phyloP scores from a whole-genome alignment of 495 filamentous ascomycete species.

The Trichoderma reesei region DNA sequence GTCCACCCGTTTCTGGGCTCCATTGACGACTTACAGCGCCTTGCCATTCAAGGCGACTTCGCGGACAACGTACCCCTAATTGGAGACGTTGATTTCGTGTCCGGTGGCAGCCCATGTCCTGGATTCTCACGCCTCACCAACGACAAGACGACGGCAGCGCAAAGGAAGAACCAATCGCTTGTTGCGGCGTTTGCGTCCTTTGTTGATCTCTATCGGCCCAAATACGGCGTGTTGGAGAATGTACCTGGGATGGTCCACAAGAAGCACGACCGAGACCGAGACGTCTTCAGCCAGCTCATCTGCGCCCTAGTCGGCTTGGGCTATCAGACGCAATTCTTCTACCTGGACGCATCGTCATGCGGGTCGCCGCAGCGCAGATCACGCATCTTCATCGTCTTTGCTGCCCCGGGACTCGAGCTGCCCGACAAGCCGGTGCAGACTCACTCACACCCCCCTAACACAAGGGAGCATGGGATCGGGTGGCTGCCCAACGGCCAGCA shows the following conservation, averaged over 20 bases:
- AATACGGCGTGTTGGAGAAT: slow-evolving; percentile 66
- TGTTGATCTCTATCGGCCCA: slow-evolving; percentile 62
- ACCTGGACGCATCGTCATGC: slow-evolving; percentile 58
- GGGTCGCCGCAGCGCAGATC: slow-evolving; percentile 52
- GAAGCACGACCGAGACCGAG: slow-evolving; percentile 32
- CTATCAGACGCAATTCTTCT: slow-evolving; percentile 56
- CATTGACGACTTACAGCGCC: slow-evolving; percentile 54
- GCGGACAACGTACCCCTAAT: slow-evolving; percentile 36
- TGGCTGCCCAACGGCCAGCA: slow-evolving; percentile 47
- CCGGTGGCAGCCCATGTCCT: slow-evolving; percentile 63
- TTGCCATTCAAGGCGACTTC: slow-evolving; percentile 43
- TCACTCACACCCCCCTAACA: slow-evolving; percentile 44
- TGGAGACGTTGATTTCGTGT: slow-evolving; percentile 57
- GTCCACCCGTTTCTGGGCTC: slow-evolving; percentile 52
- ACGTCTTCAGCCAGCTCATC: slow-evolving; percentile 58
- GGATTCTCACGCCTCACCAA: slow-evolving; percentile 57
- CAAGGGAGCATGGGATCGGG: slow-evolving; percentile 35
- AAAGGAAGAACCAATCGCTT: slow-evolving; percentile 55
- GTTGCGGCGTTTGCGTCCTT: slow-evolving; percentile 64
- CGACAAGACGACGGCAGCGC: slow-evolving; percentile 33
- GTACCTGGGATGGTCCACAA: slow-evolving; percentile 49
- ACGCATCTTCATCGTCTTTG: slow-evolving; percentile 55
- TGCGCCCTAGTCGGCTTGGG: slow-evolving; percentile 61
- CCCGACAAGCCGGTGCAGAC: slow-evolving; percentile 46
- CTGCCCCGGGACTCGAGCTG: slow-evolving; percentile 49